Evolutionary conservation across 2,329 filamentous ascomycete genomes (phyloP).

Genomic region (Fusarium buxicola): DNA sequence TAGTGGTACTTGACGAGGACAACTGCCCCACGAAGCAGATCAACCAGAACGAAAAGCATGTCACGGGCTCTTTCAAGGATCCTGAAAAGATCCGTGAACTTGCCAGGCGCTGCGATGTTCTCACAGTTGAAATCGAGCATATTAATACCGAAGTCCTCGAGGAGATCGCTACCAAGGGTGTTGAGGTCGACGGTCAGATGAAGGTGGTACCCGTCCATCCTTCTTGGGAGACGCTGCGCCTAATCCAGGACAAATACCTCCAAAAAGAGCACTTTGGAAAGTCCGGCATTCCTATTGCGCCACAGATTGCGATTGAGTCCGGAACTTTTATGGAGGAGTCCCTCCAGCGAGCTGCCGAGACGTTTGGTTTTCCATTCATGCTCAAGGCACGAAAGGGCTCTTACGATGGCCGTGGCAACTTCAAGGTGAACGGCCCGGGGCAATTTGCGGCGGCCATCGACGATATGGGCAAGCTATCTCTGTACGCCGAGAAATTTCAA

Average conservation of each 20-base stretch:
- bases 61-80: constrained; percentile 90
- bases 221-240: constrained; percentile 85
- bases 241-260: constrained; percentile 92
- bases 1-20: constrained; percentile 82
- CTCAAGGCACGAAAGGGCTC: constrained; percentile 90
- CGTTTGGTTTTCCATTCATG: constrained; percentile 88
- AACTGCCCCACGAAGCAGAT: constrained; percentile 88
- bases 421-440: constrained; percentile 58
- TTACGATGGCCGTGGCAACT: constrained; percentile 87
- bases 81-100: constrained; percentile 81
- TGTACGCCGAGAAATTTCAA: constrained; percentile 93
- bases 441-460: constrained; percentile 73
- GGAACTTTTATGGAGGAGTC: constrained; percentile 68
- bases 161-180: constrained; percentile 76
- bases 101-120: constrained; percentile 79
- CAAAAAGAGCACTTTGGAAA: constrained; percentile 85
- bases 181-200: constrained; percentile 53
- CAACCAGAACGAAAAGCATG: constrained; percentile 78
- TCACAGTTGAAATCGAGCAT: constrained; percentile 97
- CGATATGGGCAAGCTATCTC: constrained; percentile 74
- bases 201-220: constrained; percentile 76
- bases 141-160: constrained; percentile 91
- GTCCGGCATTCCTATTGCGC: constrained; percentile 77
- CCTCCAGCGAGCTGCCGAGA: constrained; percentile 70
- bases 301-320: constrained; percentile 72